Conservation (phyloP, 768 basidiomycete species). For the Tricholoma flavovirens region DNA sequence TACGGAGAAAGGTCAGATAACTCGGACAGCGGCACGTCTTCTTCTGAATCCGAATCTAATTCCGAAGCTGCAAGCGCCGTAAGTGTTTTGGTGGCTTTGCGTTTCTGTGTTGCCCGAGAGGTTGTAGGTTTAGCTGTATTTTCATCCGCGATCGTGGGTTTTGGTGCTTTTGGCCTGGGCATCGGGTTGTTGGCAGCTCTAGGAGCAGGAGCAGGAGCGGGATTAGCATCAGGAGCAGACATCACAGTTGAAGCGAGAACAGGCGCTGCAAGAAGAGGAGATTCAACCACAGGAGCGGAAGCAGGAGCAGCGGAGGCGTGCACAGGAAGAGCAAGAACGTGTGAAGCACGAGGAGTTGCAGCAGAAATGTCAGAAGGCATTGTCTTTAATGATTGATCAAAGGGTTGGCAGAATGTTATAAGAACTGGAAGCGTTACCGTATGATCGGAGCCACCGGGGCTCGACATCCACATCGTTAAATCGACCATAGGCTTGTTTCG, state of each 20-base stretch:
- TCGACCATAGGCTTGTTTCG: constrained; percentile 34
- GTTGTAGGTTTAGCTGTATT: not conserved
- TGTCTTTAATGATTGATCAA: not conserved
- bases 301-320: not conserved
- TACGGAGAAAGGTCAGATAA: not conserved
- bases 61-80: constrained; percentile 4
- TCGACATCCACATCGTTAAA: constrained; percentile 34
- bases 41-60: constrained; percentile 10
- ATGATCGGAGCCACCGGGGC: constrained; percentile 17
- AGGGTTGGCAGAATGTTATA: not conserved
- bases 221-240: not conserved
- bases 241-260: not conserved
- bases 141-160: not conserved
- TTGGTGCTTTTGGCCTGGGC: not conserved
- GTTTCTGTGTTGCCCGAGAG: not conserved
- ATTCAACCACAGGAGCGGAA: not conserved
- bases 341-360: not conserved
- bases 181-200: not conserved
- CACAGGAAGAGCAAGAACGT: not conserved
- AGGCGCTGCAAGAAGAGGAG: not conserved
- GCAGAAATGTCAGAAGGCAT: not conserved
- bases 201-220: not conserved
- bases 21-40: constrained; percentile 15
- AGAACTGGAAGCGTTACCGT: constrained; percentile 2
- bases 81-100: not conserved